Evolutionary conservation across 805 yeast species (phyloP), one percentile per base, ranked within the genome.

Genomic region (Kazachstania viticola): DNA sequence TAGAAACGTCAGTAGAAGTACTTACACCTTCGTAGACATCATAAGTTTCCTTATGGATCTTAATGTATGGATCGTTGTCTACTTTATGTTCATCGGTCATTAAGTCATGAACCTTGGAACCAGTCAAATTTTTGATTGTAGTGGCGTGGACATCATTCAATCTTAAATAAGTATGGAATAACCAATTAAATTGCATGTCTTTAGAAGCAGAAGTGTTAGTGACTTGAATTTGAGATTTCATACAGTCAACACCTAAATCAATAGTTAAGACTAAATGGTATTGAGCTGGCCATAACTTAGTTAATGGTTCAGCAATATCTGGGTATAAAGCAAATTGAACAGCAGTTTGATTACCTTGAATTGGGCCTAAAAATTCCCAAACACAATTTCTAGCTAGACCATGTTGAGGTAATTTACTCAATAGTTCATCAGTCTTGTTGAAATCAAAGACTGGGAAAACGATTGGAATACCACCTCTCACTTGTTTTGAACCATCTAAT

Each of bases 391-490:
- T 69, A 13, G 94, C 97, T 61, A 87, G 81, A 1, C 97, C 97
- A 54, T 87, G 97, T 61, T 88, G 96, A 11, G 95, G 95, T 40
- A 87, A 68, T 21, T 66, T 52, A 31, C 62, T 64, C 21, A 84
- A 72, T 19, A 61, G 60, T 2, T 80, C 79, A 31, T 61, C 65
- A 6, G 69, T 65, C 19, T 66, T 63, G 42, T 75, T 52, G 40
- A 71, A 84, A 34, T 96, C 96, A 49, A 79, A 79, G 2, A 76
- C 80, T 2, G 96, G 97, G 67, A 88, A 88, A 8, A 87, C 96
- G 14, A 87, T 62, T 9, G 97, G 97, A 31, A 87, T 81, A 28
- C 97, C 97, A 40, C 97, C 97, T 53, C 97, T 72, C n/a, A 87
- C 95, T 1, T 96, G 91, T 51, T 78, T 79, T 28, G 87, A 61